A percentile compares a stretch with the other conserved stretches of the same genome.
phyloP scores from a whole-genome alignment of 495 filamentous ascomycete species.

The Neurospora sp. region DNA sequence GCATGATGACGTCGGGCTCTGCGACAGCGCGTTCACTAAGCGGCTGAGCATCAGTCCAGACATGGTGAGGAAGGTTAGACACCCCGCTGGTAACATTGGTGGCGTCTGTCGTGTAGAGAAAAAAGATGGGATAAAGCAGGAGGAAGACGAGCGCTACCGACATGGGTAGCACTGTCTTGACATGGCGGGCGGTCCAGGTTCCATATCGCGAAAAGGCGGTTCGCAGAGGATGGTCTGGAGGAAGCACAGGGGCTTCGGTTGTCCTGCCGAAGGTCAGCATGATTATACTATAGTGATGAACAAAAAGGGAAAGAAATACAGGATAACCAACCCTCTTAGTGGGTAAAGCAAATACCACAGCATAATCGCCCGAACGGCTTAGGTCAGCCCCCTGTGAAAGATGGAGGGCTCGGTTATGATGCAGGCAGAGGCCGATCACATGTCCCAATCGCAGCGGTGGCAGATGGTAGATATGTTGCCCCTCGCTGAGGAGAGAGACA shows the following conservation, averaged over 20 bases:
- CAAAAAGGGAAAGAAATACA: slow-evolving; percentile 2
- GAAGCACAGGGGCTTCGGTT: slow-evolving; percentile 51
- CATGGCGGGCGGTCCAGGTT: slow-evolving; percentile 53
- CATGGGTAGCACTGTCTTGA: slow-evolving; percentile 52
- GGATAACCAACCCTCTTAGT: slow-evolving; percentile 44
- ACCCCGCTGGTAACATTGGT: slow-evolving; percentile 48
- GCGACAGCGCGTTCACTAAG: slow-evolving; percentile 28
- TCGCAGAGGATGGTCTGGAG: slow-evolving; percentile 49
- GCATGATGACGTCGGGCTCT: slow-evolving; percentile 46
- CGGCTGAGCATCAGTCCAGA: slow-evolving; percentile 63
- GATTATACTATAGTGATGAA: neutral
- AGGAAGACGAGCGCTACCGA: slow-evolving; percentile 52
- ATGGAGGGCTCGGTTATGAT: neutral
- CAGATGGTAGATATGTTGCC: neutral
- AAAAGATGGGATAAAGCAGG: slow-evolving; percentile 57
- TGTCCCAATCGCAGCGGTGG: neutral
- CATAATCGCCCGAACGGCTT: slow-evolving; percentile 21
- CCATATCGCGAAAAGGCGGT: slow-evolving; percentile 52
- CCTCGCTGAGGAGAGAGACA: neutral
- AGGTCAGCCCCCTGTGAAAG: neutral
- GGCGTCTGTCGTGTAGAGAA: slow-evolving; percentile 54
- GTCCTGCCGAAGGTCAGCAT: slow-evolving; percentile 33
- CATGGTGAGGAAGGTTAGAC: slow-evolving; percentile 58
- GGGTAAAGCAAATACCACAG: slow-evolving; percentile 58
- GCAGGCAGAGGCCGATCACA: neutral